Evolutionary conservation across 306 rosid genomes (phyloP).

Genomic region (Rosa persica): DNA sequence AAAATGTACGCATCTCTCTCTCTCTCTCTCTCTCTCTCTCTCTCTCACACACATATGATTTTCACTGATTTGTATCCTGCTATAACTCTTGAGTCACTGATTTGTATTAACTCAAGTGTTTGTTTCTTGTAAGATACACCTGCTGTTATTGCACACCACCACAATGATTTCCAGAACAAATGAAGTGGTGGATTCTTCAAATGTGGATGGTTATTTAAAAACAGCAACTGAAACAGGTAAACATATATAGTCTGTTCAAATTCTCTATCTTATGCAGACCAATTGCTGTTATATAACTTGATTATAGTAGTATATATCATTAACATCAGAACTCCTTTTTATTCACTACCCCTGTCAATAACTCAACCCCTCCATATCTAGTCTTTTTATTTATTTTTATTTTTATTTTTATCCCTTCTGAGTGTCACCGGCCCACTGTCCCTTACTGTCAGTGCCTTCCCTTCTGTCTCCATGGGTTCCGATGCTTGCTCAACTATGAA

Average conservation of each 20-base stretch:
- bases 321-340: too few species aligned
- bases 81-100: not conserved
- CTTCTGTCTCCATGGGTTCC: not conserved
- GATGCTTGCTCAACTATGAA: too few species aligned
- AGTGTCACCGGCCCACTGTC: not conserved
- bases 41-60: too few species aligned
- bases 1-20: not conserved
- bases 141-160: too few species aligned
- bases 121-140: not conserved
- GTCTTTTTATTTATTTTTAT: not conserved
- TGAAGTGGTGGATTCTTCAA: too few species aligned
- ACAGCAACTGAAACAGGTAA: not conserved
- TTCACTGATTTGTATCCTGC: not conserved
- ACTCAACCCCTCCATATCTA: not conserved
- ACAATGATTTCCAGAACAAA: too few species aligned
- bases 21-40: not conserved
- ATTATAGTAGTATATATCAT: too few species aligned
- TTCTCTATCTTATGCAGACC: not conserved
- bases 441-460: not conserved
- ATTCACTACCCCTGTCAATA: too few species aligned
- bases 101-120: not conserved
- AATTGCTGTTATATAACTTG: not conserved
- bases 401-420: not conserved
- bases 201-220: not conserved
- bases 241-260: not conserved